Percentiles rank a stretch among this genome's conserved stretches.
phyloP scores from a whole-genome alignment of 345 rosid genomes.

The Brassica juncea region DNA sequence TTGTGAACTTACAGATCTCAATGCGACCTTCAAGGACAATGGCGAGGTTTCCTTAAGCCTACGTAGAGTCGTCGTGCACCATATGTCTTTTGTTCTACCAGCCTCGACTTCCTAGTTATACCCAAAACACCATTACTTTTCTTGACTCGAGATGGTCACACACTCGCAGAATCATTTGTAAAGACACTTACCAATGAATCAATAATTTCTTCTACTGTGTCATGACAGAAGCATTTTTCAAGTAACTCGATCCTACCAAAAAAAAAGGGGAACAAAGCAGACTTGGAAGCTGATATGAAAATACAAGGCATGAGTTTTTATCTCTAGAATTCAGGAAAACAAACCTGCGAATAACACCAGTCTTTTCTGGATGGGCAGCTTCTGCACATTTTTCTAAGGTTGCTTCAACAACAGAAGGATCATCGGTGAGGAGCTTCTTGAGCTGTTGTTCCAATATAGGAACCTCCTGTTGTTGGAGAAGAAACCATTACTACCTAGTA shows the following conservation, averaged over 20 bases:
- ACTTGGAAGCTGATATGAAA: conserved; percentile 17
- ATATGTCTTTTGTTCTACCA: conserved; percentile 56
- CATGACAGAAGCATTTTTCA: conserved; percentile 78
- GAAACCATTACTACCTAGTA: conserved; percentile 16
- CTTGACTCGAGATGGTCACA: conserved; percentile 14
- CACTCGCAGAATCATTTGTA: conserved; percentile 11
- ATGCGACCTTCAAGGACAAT: conserved; percentile 82
- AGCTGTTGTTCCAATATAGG: conserved; percentile 66
- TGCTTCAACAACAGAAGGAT: conserved; percentile 82
- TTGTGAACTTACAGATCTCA: conserved; percentile 77
- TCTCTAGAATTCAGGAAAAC: conserved; percentile 20
- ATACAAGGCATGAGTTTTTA: conserved; percentile 6
- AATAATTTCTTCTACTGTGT: conserved; percentile 85
- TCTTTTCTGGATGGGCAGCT: conserved; percentile 59
- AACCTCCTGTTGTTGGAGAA: conserved; percentile 52
- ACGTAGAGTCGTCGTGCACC: conserved; percentile 66
- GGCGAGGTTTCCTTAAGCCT: conserved; percentile 82
- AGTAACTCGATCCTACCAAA: conserved; percentile 59
- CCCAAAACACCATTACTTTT: conserved; percentile 8
- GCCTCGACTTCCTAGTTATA: conserved; percentile 60
- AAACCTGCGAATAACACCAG: conserved; percentile 75
- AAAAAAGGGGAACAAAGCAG: conserved; percentile 13
- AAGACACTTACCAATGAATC: conserved; percentile 65
- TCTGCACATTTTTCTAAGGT: conserved; percentile 65
- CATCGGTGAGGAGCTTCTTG: conserved; percentile 72